Base-by-base conservation (phyloP, 495 filamentous ascomycete species). In the Xylaria venustula region DNA sequence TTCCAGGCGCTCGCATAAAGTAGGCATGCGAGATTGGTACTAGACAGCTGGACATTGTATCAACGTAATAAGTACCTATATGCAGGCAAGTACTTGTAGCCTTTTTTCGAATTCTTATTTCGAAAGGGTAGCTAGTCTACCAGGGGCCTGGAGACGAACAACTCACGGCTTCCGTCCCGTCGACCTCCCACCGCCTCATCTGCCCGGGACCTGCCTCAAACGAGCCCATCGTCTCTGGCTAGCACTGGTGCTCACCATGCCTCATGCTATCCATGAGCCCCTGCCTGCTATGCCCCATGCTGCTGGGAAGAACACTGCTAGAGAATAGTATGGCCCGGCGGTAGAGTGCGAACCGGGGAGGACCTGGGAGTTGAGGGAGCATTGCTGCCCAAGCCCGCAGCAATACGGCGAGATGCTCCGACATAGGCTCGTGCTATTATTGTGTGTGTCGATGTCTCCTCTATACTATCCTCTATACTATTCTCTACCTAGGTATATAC, bases 371-470 rank as follows among this genome's bases (percentile, higher is more conserved):
- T 64, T 54, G 61, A 61, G 64, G 70, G 72, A 76, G 76, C 75
- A 78, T 80, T 78, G 78, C 77, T 80, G 78, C 78, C 78, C 78
- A 80, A 80, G 65, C 62, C 51, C 67, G 63, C 69, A 71, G 44
- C 60, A 34, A 62, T 59, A 64, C 60, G 62, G 58, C 67, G 60
- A 71, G 52, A 64, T 66, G 61, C 62, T 73, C 68, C 66, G 66
- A 64, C 61, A 73, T 69, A 71, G 65, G 70, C 68, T 69, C 66
- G 51, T n/a, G n/a, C n/a, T n/a, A n/a, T 5, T 34, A 34, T 11
- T 34, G 11, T 34, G 30, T 34, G 11, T 34, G 30, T 48, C 55
- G 62, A 60, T 60, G 52, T 54, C 65, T 46, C 61, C 57, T 64
- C 22, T 44, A n/a, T n/a, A n/a, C n/a, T n/a, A n/a, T n/a, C n/a